Percentiles rank a stretch among this genome's conserved stretches.
phyloP scores from a whole-genome alignment of 164 flowering plant species.

The Pachysandra terminalis region DNA sequence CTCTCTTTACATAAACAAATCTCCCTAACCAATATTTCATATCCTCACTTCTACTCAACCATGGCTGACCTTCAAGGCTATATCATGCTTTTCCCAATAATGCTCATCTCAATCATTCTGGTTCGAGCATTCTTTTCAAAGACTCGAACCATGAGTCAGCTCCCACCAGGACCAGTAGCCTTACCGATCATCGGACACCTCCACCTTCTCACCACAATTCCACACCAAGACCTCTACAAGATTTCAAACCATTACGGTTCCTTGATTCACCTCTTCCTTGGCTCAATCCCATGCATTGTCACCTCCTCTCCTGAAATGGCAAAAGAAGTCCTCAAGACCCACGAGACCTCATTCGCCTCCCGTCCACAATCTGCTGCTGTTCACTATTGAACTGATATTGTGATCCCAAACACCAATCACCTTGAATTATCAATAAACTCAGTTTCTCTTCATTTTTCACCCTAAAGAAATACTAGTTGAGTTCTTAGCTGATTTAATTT shows the following conservation, averaged over 20 bases:
- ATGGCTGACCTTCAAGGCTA: slow-evolving; percentile 13
- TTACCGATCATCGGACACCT: slow-evolving; percentile 49
- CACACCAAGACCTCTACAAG: slow-evolving; percentile 37
- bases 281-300: slow-evolving; percentile 29
- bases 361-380: slow-evolving; percentile 22
- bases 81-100: slow-evolving; percentile 10
- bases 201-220: slow-evolving; percentile 35
- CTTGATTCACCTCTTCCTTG: slow-evolving; percentile 29
- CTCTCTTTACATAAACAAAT: neutral
- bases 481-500: too few relatives aligned
- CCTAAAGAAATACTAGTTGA: too few relatives aligned
- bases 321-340: slow-evolving; percentile 40
- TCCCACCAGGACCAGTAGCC: slow-evolving; percentile 43
- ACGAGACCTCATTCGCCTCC: slow-evolving; percentile 30
- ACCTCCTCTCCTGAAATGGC: slow-evolving; percentile 40
- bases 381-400: too few relatives aligned
- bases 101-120: slow-evolving; percentile 13
- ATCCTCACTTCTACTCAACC: neutral
- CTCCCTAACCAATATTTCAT: neutral
- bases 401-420: too few relatives aligned
- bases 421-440: too few relatives aligned
- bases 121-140: slow-evolving; percentile 12
- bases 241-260: slow-evolving; percentile 38
- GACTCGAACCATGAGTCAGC: neutral
- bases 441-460: slow-evolving; percentile 12